These are phyloP conservation scores for Crithidia mellificae DNA, from an alignment of 208 protist genomes.

Conservation along the genomic window DNA sequence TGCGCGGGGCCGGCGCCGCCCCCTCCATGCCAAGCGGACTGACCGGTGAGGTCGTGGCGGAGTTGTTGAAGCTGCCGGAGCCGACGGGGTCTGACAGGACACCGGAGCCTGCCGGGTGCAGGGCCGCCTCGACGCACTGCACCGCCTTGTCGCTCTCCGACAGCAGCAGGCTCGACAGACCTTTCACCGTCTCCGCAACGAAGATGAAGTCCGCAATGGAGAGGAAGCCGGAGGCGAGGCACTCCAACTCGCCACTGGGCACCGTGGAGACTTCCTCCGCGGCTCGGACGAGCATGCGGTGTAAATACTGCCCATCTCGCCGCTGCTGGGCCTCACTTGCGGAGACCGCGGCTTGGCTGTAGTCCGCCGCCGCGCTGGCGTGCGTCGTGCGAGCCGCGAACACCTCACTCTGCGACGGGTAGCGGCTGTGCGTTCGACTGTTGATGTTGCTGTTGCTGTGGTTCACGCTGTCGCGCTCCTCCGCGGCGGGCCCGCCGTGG, in stretches of 20 bases:
- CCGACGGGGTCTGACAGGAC: too few relatives aligned
- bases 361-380: neutral
- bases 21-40: neutral
- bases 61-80: constrained; percentile 9
- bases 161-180: constrained; percentile 10
- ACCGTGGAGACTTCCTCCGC: neutral
- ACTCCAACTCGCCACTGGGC: constrained; percentile 41
- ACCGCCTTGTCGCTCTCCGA: neutral
- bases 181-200: constrained; percentile 22
- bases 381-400: neutral
- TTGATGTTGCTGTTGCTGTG: neutral
- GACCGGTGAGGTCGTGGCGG: neutral
- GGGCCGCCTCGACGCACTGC: constrained; percentile 1
- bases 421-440: neutral
- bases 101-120: neutral
- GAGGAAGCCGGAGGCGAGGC: constrained; percentile 42
- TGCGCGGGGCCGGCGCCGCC: too few relatives aligned
- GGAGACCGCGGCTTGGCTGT: neutral
- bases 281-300: neutral
- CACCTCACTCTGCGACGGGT: neutral
- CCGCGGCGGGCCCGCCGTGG: neutral
- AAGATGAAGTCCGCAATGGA: constrained; percentile 19
- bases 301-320: neutral
- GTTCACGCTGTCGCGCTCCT: neutral
- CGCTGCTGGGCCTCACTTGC: neutral